Evolutionary conservation across 139 green algal genomes (phyloP), one percentile per base, ranked within the genome.

Genomic region (Bryopsis sp.): DNA sequence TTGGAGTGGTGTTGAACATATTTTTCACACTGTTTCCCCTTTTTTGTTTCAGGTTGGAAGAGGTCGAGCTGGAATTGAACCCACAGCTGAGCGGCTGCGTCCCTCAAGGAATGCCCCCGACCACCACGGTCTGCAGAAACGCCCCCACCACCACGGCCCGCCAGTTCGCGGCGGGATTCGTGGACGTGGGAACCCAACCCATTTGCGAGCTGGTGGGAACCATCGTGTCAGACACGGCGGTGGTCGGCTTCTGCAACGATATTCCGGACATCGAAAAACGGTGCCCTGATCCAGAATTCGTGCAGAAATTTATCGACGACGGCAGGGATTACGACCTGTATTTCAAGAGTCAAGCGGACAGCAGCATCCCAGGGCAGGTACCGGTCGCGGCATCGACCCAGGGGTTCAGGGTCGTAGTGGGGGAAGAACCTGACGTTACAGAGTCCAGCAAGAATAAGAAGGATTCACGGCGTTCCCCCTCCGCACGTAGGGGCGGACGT

Each of bases 21-120:
- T n/a, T n/a, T n/a, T n/a, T n/a, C n/a, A n/a, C n/a, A n/a, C n/a
- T n/a, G n/a, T n/a, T n/a, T n/a, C n/a, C n/a, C n/a, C n/a, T n/a
- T n/a, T n/a, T n/a, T n/a, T n/a, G n/a, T n/a, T n/a, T n/a, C 24
- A 39, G 31, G 31, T 47, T 67, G 59, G 59, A 67, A 29, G 59
- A 67, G 34, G 59, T 43, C 26, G 59, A 67, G 59, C 31, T 67
- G 59, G 59, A 67, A 29, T 19, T n/a, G 24, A 67, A 67, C 32
- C 24, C 59, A 11, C 7, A 43, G 31, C 31, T 67, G 59, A 67
- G 26, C 6, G 59, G 59, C 15, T 67, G 59, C 32, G 39, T 67
- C 39, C 59, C 59, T 6, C 7, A 31, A 47, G 59, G 59, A 29
- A 67, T 67, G 59, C 59, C 59, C 26, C 59, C 59, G 19, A 29